These are phyloP conservation scores for Trichoderma cornu-damae DNA, from an alignment of 2,329 filamentous ascomycete genomes.

Conservation along the genomic window DNA sequence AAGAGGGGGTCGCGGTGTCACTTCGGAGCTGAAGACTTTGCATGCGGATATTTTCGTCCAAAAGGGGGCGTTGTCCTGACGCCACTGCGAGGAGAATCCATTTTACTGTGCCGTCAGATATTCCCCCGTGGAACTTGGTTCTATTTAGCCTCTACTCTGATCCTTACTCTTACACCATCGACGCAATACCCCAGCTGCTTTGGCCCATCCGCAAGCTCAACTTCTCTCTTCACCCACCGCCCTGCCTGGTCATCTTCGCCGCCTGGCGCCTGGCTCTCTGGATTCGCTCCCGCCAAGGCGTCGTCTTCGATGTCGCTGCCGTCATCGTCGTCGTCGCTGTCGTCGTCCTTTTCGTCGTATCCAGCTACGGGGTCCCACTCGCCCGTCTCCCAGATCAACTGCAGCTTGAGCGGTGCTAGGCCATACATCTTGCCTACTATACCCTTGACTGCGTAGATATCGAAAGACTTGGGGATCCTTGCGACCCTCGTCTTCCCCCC, in stretches of 20 bases:
- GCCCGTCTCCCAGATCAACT: constrained; percentile 80
- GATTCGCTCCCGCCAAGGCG: constrained; percentile 28
- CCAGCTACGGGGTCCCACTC: constrained; percentile 77
- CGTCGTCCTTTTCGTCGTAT: constrained; percentile 52
- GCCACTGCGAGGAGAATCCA: not conserved
- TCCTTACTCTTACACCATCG: constrained; percentile 63
- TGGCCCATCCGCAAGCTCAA: constrained; percentile 73
- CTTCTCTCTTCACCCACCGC: constrained; percentile 70
- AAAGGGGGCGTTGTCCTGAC: not conserved
- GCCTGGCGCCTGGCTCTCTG: constrained; percentile 26
- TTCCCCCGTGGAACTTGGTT: not conserved
- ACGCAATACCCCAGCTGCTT: constrained; percentile 79
- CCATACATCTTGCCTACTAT: constrained; percentile 68
- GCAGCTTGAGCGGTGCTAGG: constrained; percentile 57
- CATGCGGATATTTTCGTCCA: not conserved
- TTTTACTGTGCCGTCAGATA: not conserved
- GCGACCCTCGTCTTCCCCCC: constrained; percentile 54
- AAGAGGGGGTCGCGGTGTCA: not conserved
- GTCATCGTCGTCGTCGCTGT: constrained; percentile 36
- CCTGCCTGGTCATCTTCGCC: constrained; percentile 34
- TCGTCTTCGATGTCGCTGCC: constrained; percentile 50
- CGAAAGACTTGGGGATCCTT: constrained; percentile 68
- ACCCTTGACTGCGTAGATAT: constrained; percentile 77
- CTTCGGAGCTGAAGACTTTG: not conserved
- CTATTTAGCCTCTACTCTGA: constrained; percentile 57